A percentile compares a stretch with the other conserved stretches of the same genome.
phyloP scores from a whole-genome alignment of 2,329 filamentous ascomycete species.

The Monosporascus sp. region DNA sequence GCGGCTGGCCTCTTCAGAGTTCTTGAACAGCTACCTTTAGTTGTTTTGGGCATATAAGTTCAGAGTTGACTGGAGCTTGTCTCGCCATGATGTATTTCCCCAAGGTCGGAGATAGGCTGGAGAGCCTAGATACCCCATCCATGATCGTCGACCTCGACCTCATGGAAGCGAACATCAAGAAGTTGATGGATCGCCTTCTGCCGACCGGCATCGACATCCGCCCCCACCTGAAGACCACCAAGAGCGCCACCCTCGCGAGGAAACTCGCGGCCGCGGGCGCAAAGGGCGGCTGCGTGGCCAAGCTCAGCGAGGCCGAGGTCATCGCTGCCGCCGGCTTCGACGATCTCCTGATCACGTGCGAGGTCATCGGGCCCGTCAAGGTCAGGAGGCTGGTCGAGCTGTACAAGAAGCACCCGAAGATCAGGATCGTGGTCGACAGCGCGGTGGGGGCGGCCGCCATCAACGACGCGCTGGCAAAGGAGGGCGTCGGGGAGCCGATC shows the following conservation, averaged over 20 bases:
- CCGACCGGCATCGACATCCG: constrained; percentile 41
- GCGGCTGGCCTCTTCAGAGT: too few species aligned
- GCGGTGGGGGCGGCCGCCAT: constrained; percentile 39
- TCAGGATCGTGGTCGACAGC: constrained; percentile 45
- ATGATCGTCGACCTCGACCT: constrained; percentile 50
- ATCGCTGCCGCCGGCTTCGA: constrained; percentile 39
- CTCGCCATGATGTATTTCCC: constrained; percentile 30
- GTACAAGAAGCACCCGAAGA: constrained; percentile 29
- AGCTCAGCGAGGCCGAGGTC: constrained; percentile 42
- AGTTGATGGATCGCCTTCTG: constrained; percentile 38
- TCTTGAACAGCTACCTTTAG: too few species aligned
- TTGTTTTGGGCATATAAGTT: too few species aligned
- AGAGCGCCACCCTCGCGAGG: constrained; percentile 39
- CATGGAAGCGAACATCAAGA: constrained; percentile 46
- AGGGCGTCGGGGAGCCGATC: constrained; percentile 33
- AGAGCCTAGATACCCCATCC: constrained; percentile 47
- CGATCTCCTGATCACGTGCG: constrained; percentile 47
- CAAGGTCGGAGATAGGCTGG: constrained; percentile 36
- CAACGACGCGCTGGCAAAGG: constrained; percentile 32
- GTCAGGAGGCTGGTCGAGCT: constrained; percentile 40
- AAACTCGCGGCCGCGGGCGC: constrained; percentile 41
- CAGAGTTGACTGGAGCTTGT: too few species aligned
- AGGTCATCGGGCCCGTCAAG: constrained; percentile 42
- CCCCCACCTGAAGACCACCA: constrained; percentile 50
- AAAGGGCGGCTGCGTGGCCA: constrained; percentile 47